These are phyloP conservation scores for Boletus reticuloceps DNA, from an alignment of 768 basidiomycete genomes.

Conservation along the genomic window DNA sequence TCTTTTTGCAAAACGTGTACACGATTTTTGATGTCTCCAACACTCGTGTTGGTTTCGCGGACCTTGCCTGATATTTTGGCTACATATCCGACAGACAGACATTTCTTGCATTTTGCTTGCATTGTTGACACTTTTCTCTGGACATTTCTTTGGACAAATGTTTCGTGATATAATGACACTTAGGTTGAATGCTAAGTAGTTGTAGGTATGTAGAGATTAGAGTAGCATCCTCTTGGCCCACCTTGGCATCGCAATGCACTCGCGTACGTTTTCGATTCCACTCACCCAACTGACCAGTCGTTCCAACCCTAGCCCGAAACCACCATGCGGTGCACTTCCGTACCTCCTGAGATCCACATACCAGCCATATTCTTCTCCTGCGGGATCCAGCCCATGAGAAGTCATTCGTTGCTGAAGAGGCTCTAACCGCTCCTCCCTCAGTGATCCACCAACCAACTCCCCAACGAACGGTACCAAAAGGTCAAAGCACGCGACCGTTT, in stretches of 20 bases:
- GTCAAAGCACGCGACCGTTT: slow-evolving; percentile 93
- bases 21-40: slow-evolving; percentile 31
- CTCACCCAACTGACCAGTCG: slow-evolving; percentile 83
- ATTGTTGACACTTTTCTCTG: not conserved
- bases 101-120: not conserved
- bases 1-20: slow-evolving; percentile 35
- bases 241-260: slow-evolving; percentile 89
- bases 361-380: slow-evolving; percentile 51
- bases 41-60: slow-evolving; percentile 41
- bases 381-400: slow-evolving; percentile 41
- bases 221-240: slow-evolving; percentile 81
- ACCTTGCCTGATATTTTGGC: slow-evolving; percentile 18
- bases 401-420: slow-evolving; percentile 52
- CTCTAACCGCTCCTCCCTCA: slow-evolving; percentile 74
- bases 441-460: slow-evolving; percentile 89
- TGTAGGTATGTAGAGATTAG: slow-evolving; percentile 24
- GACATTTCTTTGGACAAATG: not conserved
- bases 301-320: slow-evolving; percentile 96
- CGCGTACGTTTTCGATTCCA: slow-evolving; percentile 87
- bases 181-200: not conserved
- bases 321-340: slow-evolving; percentile 90
- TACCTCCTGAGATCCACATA: slow-evolving; percentile 82
- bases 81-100: not conserved
- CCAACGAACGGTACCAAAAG: slow-evolving; percentile 85
- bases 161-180: not conserved